Conservation (phyloP, 2,329 filamentous ascomycete species). For the Rasamsonia emersonii region DNA sequence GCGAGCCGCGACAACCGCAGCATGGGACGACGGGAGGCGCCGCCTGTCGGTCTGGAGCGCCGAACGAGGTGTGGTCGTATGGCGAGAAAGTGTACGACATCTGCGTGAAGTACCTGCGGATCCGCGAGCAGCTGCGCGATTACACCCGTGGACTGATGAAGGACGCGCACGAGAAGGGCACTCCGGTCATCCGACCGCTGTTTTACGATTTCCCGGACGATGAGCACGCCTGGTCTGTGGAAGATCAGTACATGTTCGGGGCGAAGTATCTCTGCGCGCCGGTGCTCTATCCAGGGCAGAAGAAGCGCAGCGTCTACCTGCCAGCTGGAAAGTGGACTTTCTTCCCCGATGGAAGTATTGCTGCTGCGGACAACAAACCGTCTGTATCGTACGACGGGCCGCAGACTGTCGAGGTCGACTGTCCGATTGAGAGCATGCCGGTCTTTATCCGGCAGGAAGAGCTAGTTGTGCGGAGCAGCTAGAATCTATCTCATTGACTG, state of each 20-base stretch:
- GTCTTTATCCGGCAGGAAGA: conserved; percentile 28
- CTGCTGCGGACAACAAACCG: conserved; percentile 1
- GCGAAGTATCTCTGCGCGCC: conserved; percentile 51
- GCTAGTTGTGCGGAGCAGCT: neutral
- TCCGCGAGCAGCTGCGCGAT: conserved; percentile 50
- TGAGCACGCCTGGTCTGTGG: conserved; percentile 45
- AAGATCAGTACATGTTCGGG: conserved; percentile 58
- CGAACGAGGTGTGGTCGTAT: conserved; percentile 60
- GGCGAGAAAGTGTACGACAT: conserved; percentile 53
- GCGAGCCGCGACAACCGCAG: conserved; percentile 49
- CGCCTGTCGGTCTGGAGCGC: conserved; percentile 38
- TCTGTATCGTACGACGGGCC: conserved; percentile 33
- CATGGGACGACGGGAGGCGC: conserved; percentile 28
- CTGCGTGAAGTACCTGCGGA: conserved; percentile 49
- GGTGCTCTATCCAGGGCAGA: conserved; percentile 43
- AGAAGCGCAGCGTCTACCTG: conserved; percentile 43
- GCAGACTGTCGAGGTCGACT: conserved; percentile 31
- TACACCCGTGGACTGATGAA: conserved; percentile 53
- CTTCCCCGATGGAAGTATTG: conserved; percentile 11
- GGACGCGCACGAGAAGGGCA: conserved; percentile 51
- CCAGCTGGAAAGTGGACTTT: conserved; percentile 42
- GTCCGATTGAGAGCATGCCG: conserved; percentile 41
- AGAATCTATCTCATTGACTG: no score
- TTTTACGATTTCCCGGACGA: conserved; percentile 59
- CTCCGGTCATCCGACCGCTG: conserved; percentile 52